Conservation (phyloP, 441 rosid species). For the Rhodomyrtus psidioides region DNA sequence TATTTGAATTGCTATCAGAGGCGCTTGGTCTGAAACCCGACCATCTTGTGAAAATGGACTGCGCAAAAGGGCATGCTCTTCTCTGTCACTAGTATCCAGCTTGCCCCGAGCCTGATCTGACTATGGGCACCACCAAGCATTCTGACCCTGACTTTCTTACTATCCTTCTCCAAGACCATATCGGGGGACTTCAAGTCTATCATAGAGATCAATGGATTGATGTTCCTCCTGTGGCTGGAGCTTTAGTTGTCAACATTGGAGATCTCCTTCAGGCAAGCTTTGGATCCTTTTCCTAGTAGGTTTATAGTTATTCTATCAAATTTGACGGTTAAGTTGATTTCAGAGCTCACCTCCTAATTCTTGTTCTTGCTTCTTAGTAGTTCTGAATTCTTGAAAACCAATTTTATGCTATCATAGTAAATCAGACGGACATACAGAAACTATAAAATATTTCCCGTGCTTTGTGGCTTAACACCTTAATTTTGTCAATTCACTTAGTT, state of each 20-base stretch:
- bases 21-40: constrained; percentile 16
- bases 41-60: constrained; percentile 4
- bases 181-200: constrained; percentile 17
- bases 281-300: background rate
- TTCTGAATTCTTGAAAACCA: background rate
- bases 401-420: background rate
- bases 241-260: constrained; percentile 13
- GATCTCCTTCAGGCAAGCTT: constrained; percentile 9
- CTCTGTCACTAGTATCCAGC: constrained; percentile 28
- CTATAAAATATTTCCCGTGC: background rate
- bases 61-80: constrained; percentile 3
- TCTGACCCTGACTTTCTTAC: constrained; percentile 19
- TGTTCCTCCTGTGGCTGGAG: constrained; percentile 10
- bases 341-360: background rate
- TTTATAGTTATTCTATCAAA: background rate
- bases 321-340: background rate
- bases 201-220: constrained; percentile 13
- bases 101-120: constrained; percentile 24
- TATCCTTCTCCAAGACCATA: constrained; percentile 10
- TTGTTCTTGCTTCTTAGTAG: background rate
- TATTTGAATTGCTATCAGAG: constrained; percentile 16
- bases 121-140: constrained; percentile 16
- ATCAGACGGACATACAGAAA: background rate
- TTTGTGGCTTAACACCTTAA: background rate
- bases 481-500: background rate